Evolutionary conservation across 139 green algal species (phyloP), one percentile per base, ranked within the genome.

Genomic region (Haematococcus lacustris): DNA sequence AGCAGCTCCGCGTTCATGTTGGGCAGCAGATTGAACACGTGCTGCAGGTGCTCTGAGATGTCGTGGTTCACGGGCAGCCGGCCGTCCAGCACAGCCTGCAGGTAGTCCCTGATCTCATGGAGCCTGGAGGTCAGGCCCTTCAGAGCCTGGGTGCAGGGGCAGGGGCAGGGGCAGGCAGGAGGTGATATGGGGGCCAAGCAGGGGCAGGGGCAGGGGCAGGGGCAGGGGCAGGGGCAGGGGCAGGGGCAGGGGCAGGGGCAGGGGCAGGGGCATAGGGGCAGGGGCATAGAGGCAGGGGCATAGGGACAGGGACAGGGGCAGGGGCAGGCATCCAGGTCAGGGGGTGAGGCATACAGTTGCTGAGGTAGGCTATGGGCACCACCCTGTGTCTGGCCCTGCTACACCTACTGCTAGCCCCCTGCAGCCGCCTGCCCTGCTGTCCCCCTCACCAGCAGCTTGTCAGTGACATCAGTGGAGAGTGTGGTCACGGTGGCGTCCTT

Each of bases 11-110:
- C 82, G 66, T 93, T 96, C 78, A 99, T 88, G 82, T 98, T 98
- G 64, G 96, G 96, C 75, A 99, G 83, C 73, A 98, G 83, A 80
- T 97, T 98, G 88, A 98, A 97, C 32, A 97, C 89, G 76, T 98
- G 93, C 87, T 98, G 92, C 43, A 53, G 83, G 51, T 95, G 80
- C 21, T 88, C 88, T 79, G 98, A 91, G 84, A 99, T 98, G 73
- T 98, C 95, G 61, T 98, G 90, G 76, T 98, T 98, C 61, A 97
- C 74, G 2, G 96, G 96, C 71, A 99, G 85, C 75, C 76, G 81
- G 25, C 91, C 94, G 3, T 79, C 81, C 41, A 94, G 30, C 47
- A 98, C 95, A 32, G 82, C 66, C 30, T 85, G 84, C 76, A 98
- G 75, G 85, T 99, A 99, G 66, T 87, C 76, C 68, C 90, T 84